These are phyloP conservation scores for Syncephalis plumigaleata DNA, from an alignment of 371 early-diverging fungal species.

Conservation along the genomic window DNA sequence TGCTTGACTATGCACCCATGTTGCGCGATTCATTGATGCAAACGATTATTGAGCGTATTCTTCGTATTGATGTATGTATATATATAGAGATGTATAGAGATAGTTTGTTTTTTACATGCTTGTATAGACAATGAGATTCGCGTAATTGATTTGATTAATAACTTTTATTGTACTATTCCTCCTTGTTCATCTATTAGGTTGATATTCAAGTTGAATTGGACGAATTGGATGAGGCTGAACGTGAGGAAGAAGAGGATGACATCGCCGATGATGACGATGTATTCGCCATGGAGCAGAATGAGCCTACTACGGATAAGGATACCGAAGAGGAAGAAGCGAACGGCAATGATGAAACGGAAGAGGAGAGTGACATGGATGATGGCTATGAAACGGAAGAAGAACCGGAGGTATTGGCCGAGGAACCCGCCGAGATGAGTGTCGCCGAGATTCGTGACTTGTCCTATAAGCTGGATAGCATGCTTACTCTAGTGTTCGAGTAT, in stretches of 20 bases:
- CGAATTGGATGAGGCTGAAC: slow-evolving; percentile 74
- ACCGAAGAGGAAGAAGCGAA: slow-evolving; percentile 13
- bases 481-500: slow-evolving; percentile 45
- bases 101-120: too few relatives aligned
- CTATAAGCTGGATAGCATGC: slow-evolving; percentile 72
- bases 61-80: slow-evolving; percentile 74
- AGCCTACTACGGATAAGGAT: slow-evolving; percentile 1
- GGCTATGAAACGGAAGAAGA: slow-evolving; percentile 1
- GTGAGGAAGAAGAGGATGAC: slow-evolving; percentile 31
- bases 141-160: too few relatives aligned
- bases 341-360: slow-evolving; percentile 11
- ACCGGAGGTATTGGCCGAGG: slow-evolving; percentile 2
- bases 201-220: slow-evolving; percentile 88
- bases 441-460: slow-evolving; percentile 36
- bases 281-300: slow-evolving; percentile 5
- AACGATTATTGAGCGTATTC: slow-evolving; percentile 58
- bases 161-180: too few relatives aligned
- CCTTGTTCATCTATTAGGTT: too few relatives aligned
- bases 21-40: slow-evolving; percentile 53
- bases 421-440: slow-evolving; percentile 13
- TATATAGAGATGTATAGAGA: too few relatives aligned
- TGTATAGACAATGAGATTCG: too few relatives aligned
- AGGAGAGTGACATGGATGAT: slow-evolving; percentile 12
- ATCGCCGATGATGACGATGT: slow-evolving; percentile 15
- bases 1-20: slow-evolving; percentile 57